Conservation (phyloP, 2,329 filamentous ascomycete genomes). For the Pseudohalonectria lignicola region DNA sequence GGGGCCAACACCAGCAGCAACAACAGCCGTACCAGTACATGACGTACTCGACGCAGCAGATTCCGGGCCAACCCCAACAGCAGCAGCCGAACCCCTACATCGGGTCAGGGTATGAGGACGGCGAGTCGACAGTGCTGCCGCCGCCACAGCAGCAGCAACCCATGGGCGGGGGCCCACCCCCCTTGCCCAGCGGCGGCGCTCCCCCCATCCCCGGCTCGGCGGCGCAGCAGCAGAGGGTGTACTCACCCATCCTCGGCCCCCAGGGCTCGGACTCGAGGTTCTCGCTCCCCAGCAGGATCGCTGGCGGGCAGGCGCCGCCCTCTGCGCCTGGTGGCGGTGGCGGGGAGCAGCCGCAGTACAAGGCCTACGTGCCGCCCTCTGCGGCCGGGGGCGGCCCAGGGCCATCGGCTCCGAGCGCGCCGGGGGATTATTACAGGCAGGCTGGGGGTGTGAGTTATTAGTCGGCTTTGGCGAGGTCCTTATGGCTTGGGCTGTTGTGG, state of each 20-base stretch:
- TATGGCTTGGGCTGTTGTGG: too few relatives aligned
- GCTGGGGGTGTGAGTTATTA: constrained; percentile 10
- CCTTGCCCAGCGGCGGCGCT: constrained; percentile 6
- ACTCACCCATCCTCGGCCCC: constrained; percentile 30
- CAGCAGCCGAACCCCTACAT: constrained; percentile 14
- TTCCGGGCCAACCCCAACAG: constrained; percentile 8
- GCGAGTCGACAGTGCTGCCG: constrained; percentile 6
- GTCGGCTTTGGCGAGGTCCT: too few relatives aligned
- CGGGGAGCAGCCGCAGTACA: constrained; percentile 39
- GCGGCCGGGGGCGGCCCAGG: constrained; percentile 4
- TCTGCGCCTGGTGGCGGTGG: constrained; percentile 1
- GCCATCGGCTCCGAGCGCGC: constrained; percentile 26
- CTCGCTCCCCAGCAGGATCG: constrained; percentile 24
- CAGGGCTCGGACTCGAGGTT: constrained; percentile 34
- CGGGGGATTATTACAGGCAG: constrained; percentile 46
- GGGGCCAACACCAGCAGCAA: constrained; percentile 16
- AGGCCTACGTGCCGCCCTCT: constrained; percentile 43
- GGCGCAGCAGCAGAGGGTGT: constrained; percentile 19
- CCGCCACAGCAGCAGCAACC: constrained; percentile 25
- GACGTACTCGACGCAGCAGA: constrained; percentile 11
- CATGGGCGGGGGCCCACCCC: constrained; percentile 26
- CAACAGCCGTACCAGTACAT: constrained; percentile 29
- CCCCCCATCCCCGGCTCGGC: constrained; percentile 20
- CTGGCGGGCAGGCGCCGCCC: constrained; percentile 4
- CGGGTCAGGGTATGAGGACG: constrained; percentile 17